These are phyloP conservation scores for Cercospora brassicicola DNA, from an alignment of 2,329 filamentous ascomycete genomes.

Conservation along the genomic window DNA sequence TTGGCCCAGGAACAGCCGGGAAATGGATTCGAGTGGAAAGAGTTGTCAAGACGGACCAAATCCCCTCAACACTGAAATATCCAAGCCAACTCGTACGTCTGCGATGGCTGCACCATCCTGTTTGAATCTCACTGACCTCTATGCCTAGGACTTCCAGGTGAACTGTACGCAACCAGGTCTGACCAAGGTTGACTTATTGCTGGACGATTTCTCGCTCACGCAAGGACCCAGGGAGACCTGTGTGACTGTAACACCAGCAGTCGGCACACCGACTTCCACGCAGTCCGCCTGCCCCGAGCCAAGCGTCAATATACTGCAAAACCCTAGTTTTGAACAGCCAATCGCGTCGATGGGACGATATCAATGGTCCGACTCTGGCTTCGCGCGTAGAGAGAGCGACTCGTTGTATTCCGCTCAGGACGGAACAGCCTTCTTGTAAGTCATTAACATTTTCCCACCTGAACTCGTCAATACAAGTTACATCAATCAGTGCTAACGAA, in stretches of 20 bases:
- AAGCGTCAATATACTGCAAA: neutral
- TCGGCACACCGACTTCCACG: neutral
- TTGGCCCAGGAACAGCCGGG: neutral
- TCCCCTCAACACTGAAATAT: no score
- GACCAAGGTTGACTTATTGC: neutral
- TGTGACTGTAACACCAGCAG: neutral
- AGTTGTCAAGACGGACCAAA: neutral
- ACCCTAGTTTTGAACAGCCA: neutral
- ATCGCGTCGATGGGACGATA: neutral
- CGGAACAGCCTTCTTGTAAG: neutral
- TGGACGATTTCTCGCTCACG: neutral
- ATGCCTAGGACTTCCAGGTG: neutral
- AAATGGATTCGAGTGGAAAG: neutral
- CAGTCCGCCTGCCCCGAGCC: neutral
- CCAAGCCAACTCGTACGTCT: no score
- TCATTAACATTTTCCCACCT: neutral
- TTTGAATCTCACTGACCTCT: neutral
- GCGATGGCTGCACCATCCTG: neutral
- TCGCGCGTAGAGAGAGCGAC: neutral
- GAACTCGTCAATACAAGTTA: neutral
- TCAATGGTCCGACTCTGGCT: neutral
- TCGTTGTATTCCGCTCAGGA: neutral
- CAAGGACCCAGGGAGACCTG: neutral
- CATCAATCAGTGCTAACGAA: neutral
- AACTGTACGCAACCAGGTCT: neutral